Evolutionary conservation across 495 filamentous ascomycete genomes (phyloP).

Genomic region (Penicillium robsamsonii): DNA sequence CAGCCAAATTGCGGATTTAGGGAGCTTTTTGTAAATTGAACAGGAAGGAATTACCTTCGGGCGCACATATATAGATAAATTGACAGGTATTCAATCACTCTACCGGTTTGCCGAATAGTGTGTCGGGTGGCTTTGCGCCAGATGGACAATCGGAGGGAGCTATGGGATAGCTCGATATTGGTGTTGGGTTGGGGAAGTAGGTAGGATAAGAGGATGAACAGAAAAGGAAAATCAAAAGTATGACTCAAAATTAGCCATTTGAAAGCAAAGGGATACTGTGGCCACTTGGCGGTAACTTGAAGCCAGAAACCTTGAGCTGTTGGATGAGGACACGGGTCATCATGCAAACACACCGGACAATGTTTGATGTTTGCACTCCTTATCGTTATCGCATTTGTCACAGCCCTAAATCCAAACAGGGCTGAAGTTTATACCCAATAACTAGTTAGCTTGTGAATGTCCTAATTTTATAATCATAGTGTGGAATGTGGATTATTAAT

Average conservation of each 20-base stretch:
- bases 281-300: conserved; percentile 41
- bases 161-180: conserved; percentile 14
- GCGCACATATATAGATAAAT: conserved; percentile 14
- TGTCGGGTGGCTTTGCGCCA: conserved; percentile 25
- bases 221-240: neutral
- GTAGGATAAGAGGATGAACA: neutral
- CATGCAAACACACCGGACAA: conserved; percentile 11
- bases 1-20: conserved; percentile 7
- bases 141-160: conserved; percentile 13
- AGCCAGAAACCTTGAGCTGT: conserved; percentile 18
- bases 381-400: conserved; percentile 17
- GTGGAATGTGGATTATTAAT: neutral
- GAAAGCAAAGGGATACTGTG: conserved; percentile 30
- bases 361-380: conserved; percentile 24
- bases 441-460: neutral
- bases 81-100: conserved; percentile 8
- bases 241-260: conserved; percentile 20
- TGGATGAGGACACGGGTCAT: conserved; percentile 32
- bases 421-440: neutral
- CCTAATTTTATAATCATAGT: neutral
- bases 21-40: neutral
- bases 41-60: neutral
- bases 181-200: conserved; percentile 7
- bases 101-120: conserved; percentile 17
- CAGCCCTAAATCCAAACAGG: conserved; percentile 10